Evolutionary conservation across 2,329 filamentous ascomycete genomes (phyloP), one percentile per base, ranked within the genome.

Genomic region (Microdochium bolleyi): DNA sequence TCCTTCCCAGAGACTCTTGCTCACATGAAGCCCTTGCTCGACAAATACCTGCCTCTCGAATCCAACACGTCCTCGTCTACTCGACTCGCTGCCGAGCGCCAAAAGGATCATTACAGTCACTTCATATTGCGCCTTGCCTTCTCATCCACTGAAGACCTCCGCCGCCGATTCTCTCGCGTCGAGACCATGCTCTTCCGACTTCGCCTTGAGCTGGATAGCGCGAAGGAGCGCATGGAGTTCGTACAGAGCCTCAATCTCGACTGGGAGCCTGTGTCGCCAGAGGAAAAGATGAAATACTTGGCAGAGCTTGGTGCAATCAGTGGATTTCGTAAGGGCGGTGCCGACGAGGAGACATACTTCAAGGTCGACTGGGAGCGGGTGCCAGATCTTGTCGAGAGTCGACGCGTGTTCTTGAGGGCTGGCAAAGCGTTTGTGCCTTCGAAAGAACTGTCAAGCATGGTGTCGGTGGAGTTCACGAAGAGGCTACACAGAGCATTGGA

Each of bases 71-170:
- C 64, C 48, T 53, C 56, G 2, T 66, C 69, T 46, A 72, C 67
- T 58, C 79, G 74, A 62, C 71, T 92, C 14, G 78, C 81, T 24
- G 72, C 82, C 32, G 89, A 99, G 71, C 81, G 92, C 25, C 88
- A 92, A 68, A 95, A 94, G 67, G 94, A 99, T 62, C 94, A 99
- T 71, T 99, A 97, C 71, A 94, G 89, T 53, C 94, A 99, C 70
- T 99, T 96, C 67, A 99, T 97, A 56, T 80, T 99, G 5, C 85
- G 94, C 0, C 82, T 99, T 46, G 94, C 94, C 1, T 99, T 99
- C 64, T 85, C 92, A 1, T 84, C 87, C 2, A 96, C 92, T 0
- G 91, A 96, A 65, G 94, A 99, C 63, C 76, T 97, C 37, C 84
- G 94, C 44, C 81, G 88, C 57, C 85, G 94, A 24, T 99, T 97